Conservation (phyloP, 257 asterid species). For the Solanum bukasovii region DNA sequence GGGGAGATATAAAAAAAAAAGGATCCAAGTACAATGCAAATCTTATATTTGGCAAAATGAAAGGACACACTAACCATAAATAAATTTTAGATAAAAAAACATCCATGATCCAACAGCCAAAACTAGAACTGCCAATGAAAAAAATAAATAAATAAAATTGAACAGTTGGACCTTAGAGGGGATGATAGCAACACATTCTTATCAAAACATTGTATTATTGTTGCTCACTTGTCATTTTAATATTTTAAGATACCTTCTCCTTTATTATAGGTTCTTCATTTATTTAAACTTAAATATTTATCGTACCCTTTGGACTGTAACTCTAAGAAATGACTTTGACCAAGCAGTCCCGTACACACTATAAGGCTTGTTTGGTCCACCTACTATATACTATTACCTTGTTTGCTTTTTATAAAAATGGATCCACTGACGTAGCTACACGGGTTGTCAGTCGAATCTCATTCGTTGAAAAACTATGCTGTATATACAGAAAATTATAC, state of each 20-base stretch:
- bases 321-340: constrained; percentile 1
- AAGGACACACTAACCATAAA: background rate
- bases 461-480: too few species aligned
- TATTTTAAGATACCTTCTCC: background rate
- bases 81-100: background rate
- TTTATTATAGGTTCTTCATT: background rate
- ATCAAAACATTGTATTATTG: background rate
- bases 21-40: background rate
- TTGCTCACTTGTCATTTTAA: background rate
- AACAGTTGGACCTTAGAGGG: background rate
- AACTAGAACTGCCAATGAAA: background rate
- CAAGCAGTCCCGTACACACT: background rate
- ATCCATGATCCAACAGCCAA: background rate
- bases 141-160: background rate
- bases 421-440: too few species aligned
- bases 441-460: rapidly evolving
- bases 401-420: background rate
- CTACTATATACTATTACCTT: background rate
- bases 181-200: background rate
- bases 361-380: background rate
- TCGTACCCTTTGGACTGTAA: background rate
- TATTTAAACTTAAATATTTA: background rate
- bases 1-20: background rate
- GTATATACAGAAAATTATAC: too few species aligned
- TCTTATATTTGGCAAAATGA: background rate